These are phyloP conservation scores for Vigna radiata DNA, from an alignment of 306 rosid genomes.

Conservation along the genomic window DNA sequence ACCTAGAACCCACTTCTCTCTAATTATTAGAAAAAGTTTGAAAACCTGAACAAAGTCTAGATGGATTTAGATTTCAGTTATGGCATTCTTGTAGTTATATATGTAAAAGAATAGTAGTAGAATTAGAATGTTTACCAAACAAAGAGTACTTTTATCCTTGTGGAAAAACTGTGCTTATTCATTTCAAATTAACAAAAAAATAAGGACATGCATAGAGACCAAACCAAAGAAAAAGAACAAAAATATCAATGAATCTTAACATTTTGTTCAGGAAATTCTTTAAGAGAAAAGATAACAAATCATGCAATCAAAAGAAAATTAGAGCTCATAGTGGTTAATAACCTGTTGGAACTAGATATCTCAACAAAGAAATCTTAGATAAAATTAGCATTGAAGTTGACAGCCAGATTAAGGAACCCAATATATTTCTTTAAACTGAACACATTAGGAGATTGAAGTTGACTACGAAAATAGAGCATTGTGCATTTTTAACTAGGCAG, in stretches of 20 bases:
- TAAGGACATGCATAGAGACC: background rate
- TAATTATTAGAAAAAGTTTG: no score
- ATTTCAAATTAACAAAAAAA: background rate
- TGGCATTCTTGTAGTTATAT: background rate
- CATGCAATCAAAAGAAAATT: constrained; percentile 11
- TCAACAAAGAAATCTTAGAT: constrained; percentile 18
- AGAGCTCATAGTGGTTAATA: background rate
- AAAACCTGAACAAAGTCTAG: constrained; percentile 59
- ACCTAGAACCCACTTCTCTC: constrained; percentile 11
- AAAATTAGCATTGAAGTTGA: constrained; percentile 1
- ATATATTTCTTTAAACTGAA: constrained; percentile 20
- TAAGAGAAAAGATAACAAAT: constrained; percentile 17
- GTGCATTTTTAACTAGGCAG: background rate
- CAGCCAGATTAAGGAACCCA: constrained; percentile 31
- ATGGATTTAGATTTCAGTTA: constrained; percentile 25
- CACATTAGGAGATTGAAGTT: constrained; percentile 27
- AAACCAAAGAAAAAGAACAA: constrained; percentile 2
- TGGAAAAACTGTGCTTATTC: constrained; percentile 24
- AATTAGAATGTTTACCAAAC: no score
- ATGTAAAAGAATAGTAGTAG: no score
- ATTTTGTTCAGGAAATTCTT: background rate
- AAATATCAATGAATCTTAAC: constrained; percentile 20
- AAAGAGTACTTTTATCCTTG: no score
- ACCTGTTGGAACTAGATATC: constrained; percentile 1
- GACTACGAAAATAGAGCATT: constrained; percentile 26